phyloP scores from a whole-genome alignment of 805 yeast genomes.

The Blastobotrys chiropterorum region DNA sequence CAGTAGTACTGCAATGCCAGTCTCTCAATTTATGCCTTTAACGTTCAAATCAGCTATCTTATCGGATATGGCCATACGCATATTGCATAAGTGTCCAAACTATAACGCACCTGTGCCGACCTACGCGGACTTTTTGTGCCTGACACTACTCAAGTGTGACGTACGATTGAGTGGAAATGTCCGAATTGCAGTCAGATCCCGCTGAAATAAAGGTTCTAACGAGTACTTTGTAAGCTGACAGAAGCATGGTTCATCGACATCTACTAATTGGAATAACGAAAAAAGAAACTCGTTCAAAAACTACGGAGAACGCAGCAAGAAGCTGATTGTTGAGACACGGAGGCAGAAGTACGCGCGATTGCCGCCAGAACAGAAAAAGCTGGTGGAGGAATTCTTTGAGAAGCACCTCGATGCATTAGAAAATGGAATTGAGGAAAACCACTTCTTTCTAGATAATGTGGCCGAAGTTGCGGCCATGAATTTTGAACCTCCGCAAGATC shows the following conservation, averaged over 20 bases:
- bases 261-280: background rate
- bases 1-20: too few species aligned
- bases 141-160: too few species aligned
- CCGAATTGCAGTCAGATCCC: background rate
- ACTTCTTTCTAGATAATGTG: slow-evolving; percentile 18
- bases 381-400: slow-evolving; percentile 6
- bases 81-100: too few species aligned
- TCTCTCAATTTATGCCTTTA: too few species aligned
- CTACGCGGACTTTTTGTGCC: too few species aligned
- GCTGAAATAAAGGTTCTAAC: slow-evolving; percentile 11
- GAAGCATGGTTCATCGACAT: background rate
- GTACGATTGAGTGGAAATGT: slow-evolving; percentile 2
- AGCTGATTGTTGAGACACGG: slow-evolving; percentile 12
- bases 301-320: slow-evolving; percentile 9
- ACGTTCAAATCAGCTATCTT: too few species aligned
- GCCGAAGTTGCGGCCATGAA: slow-evolving; percentile 18
- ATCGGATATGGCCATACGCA: too few species aligned
- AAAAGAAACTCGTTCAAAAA: slow-evolving; percentile 9
- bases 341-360: slow-evolving; percentile 10
- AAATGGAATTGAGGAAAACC: slow-evolving; percentile 17
- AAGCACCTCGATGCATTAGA: slow-evolving; percentile 14
- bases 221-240: slow-evolving; percentile 9
- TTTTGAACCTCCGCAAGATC: slow-evolving; percentile 22
- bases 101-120: too few species aligned
- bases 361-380: background rate